These are phyloP conservation scores for Coemansia sp. DNA, from an alignment of 192 early-diverging fungal genomes.

Conservation along the genomic window DNA sequence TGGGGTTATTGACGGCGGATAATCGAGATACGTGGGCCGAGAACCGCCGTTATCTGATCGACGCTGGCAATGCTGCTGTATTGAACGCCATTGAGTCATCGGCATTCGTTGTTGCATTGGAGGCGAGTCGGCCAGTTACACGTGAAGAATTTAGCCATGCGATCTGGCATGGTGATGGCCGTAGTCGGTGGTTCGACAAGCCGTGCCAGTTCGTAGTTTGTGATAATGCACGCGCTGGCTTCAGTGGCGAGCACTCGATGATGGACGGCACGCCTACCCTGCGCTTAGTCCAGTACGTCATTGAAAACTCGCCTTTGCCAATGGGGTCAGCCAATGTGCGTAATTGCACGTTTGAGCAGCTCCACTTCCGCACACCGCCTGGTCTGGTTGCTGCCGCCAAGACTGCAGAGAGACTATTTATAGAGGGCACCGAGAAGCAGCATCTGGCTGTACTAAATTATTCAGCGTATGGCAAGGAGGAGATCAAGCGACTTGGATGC, in stretches of 20 bases:
- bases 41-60: conserved; percentile 66
- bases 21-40: conserved; percentile 94
- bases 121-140: conserved; percentile 84
- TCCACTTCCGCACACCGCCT: conserved; percentile 71
- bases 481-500: conserved; percentile 84
- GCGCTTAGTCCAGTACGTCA: conserved; percentile 84
- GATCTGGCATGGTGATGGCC: conserved; percentile 94
- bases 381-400: conserved; percentile 62
- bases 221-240: conserved; percentile 95
- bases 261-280: conserved; percentile 96
- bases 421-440: conserved; percentile 72
- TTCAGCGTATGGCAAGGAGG: conserved; percentile 89
- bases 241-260: conserved; percentile 91
- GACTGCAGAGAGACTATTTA: conserved; percentile 76
- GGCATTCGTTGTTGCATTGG: conserved; percentile 91
- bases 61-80: conserved; percentile 67
- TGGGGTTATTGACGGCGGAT: conserved; percentile 90
- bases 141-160: conserved; percentile 85
- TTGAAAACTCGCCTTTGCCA: conserved; percentile 60
- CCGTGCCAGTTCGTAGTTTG: conserved; percentile 93
- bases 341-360: conserved; percentile 52
- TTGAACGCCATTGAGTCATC: conserved; percentile 89
- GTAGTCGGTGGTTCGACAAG: conserved; percentile 98
- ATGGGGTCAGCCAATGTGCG: conserved; percentile 9
- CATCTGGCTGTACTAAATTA: conserved; percentile 84